These are phyloP conservation scores for Plenodomus tracheiphilus DNA, from an alignment of 2,329 filamentous ascomycete species.

Conservation along the genomic window DNA sequence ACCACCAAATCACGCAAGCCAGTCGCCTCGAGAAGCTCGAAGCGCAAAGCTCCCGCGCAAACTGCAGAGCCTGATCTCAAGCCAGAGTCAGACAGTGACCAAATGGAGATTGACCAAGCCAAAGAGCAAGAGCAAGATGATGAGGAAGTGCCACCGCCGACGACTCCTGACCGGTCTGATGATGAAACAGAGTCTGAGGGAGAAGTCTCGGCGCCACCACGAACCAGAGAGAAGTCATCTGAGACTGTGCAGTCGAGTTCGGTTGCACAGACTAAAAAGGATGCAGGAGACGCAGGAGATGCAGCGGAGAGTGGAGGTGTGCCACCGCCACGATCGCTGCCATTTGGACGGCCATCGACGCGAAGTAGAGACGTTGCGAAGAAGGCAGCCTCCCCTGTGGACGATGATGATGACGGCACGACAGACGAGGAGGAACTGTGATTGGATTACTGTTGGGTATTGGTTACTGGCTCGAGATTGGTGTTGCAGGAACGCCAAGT, in stretches of 20 bases:
- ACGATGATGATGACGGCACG: constrained; percentile 33
- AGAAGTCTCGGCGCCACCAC: constrained; percentile 16
- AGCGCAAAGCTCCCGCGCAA: constrained; percentile 39
- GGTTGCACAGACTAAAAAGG: constrained; percentile 19
- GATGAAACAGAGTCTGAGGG: constrained; percentile 43
- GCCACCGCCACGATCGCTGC: constrained; percentile 43
- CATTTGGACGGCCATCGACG: constrained; percentile 33
- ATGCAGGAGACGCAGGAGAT: neutral
- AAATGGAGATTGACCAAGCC: constrained; percentile 37
- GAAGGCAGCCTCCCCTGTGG: constrained; percentile 8
- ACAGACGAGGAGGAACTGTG: constrained; percentile 45
- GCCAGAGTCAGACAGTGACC: constrained; percentile 33
- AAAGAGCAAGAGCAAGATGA: constrained; percentile 32
- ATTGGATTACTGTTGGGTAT: neutral
- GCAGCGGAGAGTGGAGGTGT: constrained; percentile 16
- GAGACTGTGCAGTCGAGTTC: constrained; percentile 22
- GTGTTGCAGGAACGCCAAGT: no score
- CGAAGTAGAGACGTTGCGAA: constrained; percentile 20
- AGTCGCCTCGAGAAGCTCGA: constrained; percentile 38
- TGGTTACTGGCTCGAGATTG: no score
- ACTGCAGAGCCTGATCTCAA: constrained; percentile 25
- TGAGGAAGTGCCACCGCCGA: constrained; percentile 23
- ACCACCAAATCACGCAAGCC: constrained; percentile 34
- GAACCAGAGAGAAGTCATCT: constrained; percentile 13
- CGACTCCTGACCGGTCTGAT: constrained; percentile 42